Percentiles rank a stretch among this genome's conserved stretches.
Conservation (phyloP, 164 flowering plant species). For the Piper longum region DNA sequence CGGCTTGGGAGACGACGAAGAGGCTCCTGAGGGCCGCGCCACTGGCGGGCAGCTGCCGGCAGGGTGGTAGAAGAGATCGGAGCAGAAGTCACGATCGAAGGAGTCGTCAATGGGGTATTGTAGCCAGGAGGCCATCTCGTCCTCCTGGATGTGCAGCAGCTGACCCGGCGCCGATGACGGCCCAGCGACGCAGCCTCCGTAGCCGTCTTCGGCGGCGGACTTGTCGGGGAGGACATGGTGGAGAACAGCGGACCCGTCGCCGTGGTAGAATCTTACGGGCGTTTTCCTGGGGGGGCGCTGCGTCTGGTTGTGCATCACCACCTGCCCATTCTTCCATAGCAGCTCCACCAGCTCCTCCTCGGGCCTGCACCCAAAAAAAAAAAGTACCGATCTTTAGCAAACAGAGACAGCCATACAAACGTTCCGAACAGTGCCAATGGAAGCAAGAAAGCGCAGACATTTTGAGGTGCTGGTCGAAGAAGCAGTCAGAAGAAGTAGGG, state of each 20-base stretch:
- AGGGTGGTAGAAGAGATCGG: slow-evolving; percentile 28
- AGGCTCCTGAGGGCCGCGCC: no score
- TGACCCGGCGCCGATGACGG: slow-evolving; percentile 9
- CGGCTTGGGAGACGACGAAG: not conserved
- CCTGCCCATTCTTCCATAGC: slow-evolving; percentile 73
- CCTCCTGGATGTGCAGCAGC: slow-evolving; percentile 70
- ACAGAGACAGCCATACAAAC: not conserved
- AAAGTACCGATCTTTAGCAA: not conserved
- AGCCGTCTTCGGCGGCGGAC: not conserved
- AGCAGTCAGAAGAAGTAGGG: slow-evolving; percentile 19
- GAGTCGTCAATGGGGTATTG: slow-evolving; percentile 51
- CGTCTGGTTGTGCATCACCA: slow-evolving; percentile 50
- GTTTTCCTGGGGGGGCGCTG: slow-evolving; percentile 26
- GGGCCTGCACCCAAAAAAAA: not conserved
- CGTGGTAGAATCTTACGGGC: slow-evolving; percentile 5
- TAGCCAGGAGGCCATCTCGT: slow-evolving; percentile 89
- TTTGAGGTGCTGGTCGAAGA: slow-evolving; percentile 14
- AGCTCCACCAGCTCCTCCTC: slow-evolving; percentile 66
- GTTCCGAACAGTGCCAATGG: not conserved
- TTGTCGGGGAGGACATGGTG: slow-evolving; percentile 4
- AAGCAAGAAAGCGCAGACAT: slow-evolving; percentile 8
- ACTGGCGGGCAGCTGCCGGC: slow-evolving; percentile 2
- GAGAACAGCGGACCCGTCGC: slow-evolving; percentile 10
- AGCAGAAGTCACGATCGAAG: slow-evolving; percentile 27
- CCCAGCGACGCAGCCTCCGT: slow-evolving; percentile 11